Evolutionary conservation across 345 rosid species (phyloP), one percentile per base, ranked within the genome.

Genomic region (Mangifera indica): DNA sequence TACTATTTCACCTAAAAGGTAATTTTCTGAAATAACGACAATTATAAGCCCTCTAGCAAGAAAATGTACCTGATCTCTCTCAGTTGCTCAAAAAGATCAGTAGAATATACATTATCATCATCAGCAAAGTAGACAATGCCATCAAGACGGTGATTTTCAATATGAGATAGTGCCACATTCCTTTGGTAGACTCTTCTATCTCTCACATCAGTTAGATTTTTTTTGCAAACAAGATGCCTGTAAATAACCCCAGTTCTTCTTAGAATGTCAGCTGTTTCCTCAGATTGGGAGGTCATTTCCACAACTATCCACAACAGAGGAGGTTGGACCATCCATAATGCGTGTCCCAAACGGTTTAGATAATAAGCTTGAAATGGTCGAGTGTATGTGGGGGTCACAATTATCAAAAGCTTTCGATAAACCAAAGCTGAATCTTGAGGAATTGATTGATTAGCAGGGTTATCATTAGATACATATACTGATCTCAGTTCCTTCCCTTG

Each of bases 251-350:
- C 83, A 25, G 83, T 83, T 73, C 73, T 81, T 73, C 88, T 80
- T 62, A 89, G 80, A 42, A 80, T 69, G 66, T 85, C 76, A 44
- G 91, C 87, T 10, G 88, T 80, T 81, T 85, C 85, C 13, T 72
- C 82, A 42, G 91, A 84, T 74, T 87, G 90, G 29, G 83, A 63
- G 62, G 79, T 63, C 90, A 77, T 81, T 76, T 85, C 90, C 79
- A 85, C 88, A 72, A 89, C 90, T 51, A 87, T 82, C 94, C 91
- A 89, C 82, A 89, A 74, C 15, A 89, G 67, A 56, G 91, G 94
- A 72, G 87, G 83, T 45, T 74, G 76, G n/a, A 81, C 83, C 24
- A 78, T 79, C 68, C 72, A 83, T 72, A 89, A 67, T 12, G 90
- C 76, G 66, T 82, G 65, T 0, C 84, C 87, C 82, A 87, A 67